Evolutionary conservation across 176 grass and related monocot genomes (phyloP), one percentile per base, ranked within the genome.

Genomic region (Avena insularis): DNA sequence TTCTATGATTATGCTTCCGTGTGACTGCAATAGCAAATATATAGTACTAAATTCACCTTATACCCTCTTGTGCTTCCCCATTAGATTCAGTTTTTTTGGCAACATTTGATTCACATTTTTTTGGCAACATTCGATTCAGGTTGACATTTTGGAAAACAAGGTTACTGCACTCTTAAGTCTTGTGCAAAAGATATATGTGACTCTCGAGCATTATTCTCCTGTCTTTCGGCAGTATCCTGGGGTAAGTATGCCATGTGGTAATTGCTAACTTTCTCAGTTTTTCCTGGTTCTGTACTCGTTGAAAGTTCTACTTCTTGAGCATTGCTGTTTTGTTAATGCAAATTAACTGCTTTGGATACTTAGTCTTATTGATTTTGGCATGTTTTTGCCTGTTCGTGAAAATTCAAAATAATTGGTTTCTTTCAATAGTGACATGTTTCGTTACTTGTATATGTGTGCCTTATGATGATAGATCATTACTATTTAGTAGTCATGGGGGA

Each of bases 211-310:
- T 90, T 99, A 99, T 40, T 94, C 97, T 77, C 87, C 92, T 56
- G 89, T 99, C 81, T 87, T 99, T 65, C 92, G 96, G 74, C 91
- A 93, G 40, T 90, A 99, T 88, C 97, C 97, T 23, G 97, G 92
- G 92, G 97, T 99, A 93, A 85, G 85, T 74, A 63, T 84, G 5
- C 49, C 35, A 63, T 71, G 15, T 85, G 68, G 45, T 0, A n/a
- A 90, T 46, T 46, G 8, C 82, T 80, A 47, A 62, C 50, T 83
- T 90, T 59, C 15, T 57, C 46, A 36, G 68, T 16, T 84, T 84
- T 85, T 12, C 20, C 31, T 47, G n/a, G 19, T 12, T 85, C 21
- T 74, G 63, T 64, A 76, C 12, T 69, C 25, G 51, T 74, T 74
- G 9, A 62, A 61, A 58, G 75, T 66, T 77, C 16, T 91, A 73